Base-by-base conservation (phyloP, 805 yeast species). In the Candida fluviatilis region DNA sequence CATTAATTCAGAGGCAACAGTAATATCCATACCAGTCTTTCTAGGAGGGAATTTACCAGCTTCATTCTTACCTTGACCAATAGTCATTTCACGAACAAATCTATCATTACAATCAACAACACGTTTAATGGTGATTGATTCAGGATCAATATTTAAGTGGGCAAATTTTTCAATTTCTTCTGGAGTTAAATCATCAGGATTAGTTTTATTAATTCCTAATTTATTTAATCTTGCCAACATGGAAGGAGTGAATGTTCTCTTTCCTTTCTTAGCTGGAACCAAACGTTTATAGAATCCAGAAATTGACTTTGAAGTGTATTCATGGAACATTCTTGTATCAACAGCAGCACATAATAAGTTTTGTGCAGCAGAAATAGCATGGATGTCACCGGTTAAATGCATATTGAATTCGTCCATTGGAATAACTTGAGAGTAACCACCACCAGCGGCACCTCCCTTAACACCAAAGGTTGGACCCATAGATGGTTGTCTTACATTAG, bases 371-470 rank as follows among this genome's bases (percentile, higher is more conserved):
- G 88, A 78, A 54, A 84, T 83, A 34, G 93, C 91, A 58, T 84
- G 93, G 43, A 84, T 84, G 62, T 84, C 93, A 59, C 93, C 93
- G 35, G 93, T 84, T 46, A 84, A 76, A 57, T 84, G 91, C 84
- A 84, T 76, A 68, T 84, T 84, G 69, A 84, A 84, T 57, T 84
- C 93, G 61, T 84, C 91, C 93, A 84, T 84, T 46, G 93, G 93
- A 57, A 84, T 82, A 23, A 84, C 93, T 62, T 84, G 91, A 19
- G 93, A 81, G 57, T 83, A 84, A 43, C 93, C 93, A 60, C 93
- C 91, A 58, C 93, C 93, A 5, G 93, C 93, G 49, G 93, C 93
- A 65, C 93, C 93, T 63, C 93, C 93, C 60, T 84, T 84, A 49
- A 84, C 82, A 66, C 93, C 93, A 54, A 84, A 84, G 14, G 93